These are phyloP conservation scores for Wallemia mellicola DNA, from an alignment of 1,284 basidiomycete species.

Conservation along the genomic window DNA sequence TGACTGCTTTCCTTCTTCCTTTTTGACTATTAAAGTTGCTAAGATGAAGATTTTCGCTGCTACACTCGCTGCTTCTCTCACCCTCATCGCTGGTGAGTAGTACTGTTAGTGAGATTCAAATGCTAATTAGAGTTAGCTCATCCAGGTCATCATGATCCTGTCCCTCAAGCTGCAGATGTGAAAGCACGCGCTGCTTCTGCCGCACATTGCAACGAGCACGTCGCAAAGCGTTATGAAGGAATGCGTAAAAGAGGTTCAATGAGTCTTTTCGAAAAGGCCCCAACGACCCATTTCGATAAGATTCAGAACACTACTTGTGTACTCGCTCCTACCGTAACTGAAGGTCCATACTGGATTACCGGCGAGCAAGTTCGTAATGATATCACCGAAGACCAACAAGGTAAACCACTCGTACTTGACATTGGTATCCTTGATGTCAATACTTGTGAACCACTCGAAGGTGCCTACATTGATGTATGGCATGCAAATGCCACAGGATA, in stretches of 20 bases:
- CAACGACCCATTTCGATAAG: neutral
- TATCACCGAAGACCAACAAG: slow-evolving; percentile 6
- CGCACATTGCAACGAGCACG: neutral
- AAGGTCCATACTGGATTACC: slow-evolving; percentile 9
- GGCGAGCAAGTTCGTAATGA: slow-evolving; percentile 5
- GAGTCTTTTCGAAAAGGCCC: neutral
- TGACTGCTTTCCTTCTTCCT: too few species aligned
- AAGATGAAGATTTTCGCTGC: neutral
- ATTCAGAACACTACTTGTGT: neutral
- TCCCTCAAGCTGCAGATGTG: neutral
- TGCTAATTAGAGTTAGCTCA: neutral
- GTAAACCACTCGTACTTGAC: slow-evolving; percentile 6
- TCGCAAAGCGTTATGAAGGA: neutral
- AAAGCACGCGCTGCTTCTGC: neutral
- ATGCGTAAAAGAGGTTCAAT: neutral
- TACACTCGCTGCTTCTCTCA: neutral
- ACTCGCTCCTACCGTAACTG: slow-evolving; percentile 1
- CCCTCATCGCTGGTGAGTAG: neutral
- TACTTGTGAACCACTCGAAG: slow-evolving; percentile 5
- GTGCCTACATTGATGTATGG: slow-evolving; percentile 9
- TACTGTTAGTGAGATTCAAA: neutral
- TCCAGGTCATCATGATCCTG: neutral
- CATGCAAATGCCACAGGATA: slow-evolving; percentile 5
- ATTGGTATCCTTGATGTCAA: slow-evolving; percentile 6
- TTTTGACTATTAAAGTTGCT: too few species aligned